Percentiles rank a stretch among this genome's conserved stretches.
phyloP scores from a whole-genome alignment of 1,284 basidiomycete genomes.

The Rhizopogon parksii region DNA sequence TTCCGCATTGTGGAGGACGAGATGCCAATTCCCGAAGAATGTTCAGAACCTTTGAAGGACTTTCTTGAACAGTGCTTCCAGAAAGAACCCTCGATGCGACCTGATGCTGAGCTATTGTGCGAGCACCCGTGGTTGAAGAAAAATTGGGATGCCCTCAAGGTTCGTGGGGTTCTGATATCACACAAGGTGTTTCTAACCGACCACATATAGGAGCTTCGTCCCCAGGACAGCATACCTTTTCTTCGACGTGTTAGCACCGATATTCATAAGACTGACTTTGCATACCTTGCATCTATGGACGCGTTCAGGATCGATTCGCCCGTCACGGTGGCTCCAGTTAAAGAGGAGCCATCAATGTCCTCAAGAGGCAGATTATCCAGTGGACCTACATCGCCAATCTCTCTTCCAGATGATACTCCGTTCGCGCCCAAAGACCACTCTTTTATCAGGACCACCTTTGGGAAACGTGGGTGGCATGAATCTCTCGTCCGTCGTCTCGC shows the following conservation, averaged over 20 bases:
- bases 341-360: constrained; percentile 21
- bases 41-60: constrained; percentile 66
- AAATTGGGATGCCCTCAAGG: constrained; percentile 72
- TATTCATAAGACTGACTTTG: constrained; percentile 62
- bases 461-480: constrained; percentile 62
- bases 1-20: constrained; percentile 93
- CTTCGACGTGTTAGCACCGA: constrained; percentile 84
- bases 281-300: constrained; percentile 50
- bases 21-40: constrained; percentile 75
- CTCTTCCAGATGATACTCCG: constrained; percentile 35
- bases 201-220: constrained; percentile 59
- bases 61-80: constrained; percentile 83
- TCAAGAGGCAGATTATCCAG: constrained; percentile 32
- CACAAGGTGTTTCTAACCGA: constrained; percentile 4
- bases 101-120: constrained; percentile 76
- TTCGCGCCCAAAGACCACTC: constrained; percentile 65
- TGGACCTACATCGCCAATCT: constrained; percentile 29
- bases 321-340: constrained; percentile 29
- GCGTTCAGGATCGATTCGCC: constrained; percentile 38
- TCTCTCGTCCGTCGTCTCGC: constrained; percentile 5
- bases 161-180: constrained; percentile 26
- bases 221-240: constrained; percentile 92
- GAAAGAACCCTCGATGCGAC: constrained; percentile 78
- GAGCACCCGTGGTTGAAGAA: constrained; percentile 87
- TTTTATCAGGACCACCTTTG: constrained; percentile 89